Base-by-base conservation (phyloP, 148 eudicot genomes). In the Suaeda aralocaspica region DNA sequence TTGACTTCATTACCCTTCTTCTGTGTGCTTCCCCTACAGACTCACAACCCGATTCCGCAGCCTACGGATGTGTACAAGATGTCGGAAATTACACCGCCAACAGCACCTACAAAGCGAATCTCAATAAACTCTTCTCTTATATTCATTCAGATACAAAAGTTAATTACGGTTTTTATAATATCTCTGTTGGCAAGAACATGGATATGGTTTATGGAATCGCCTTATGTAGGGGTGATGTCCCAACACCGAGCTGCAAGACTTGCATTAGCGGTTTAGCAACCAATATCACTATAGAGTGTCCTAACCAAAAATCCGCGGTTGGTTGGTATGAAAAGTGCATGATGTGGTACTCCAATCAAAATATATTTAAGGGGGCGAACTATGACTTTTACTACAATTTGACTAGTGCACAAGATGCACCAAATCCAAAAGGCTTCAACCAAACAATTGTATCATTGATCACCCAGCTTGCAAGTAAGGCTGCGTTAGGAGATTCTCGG, bases 191-290 rank as follows among this genome's bases (percentile, higher is more conserved):
- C 56, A 48, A 80, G 24, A 42, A 58, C 26, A 16, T 77, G 4
- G 77, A 88, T 45, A 59, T 29, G 19, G 88, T 64, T 51, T 10
- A 86, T 41, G 83, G 76, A 2, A 33, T 82, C 31, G 86, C 74
- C 7, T 65, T 88, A 24, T 88, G 90, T 68, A 68, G 88, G 57
- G 90, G 78, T 15, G 93, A 88, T 57, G 19, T 77, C 14, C 30
- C 74, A 48, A 64, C 57, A 3, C 26, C 79, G 0, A 63, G 21
- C 36, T 85, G 89, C 73, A 79, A 70, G 10, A 44, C 61, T 0
- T 85, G 86, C 62, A 56, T 82, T 22, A 36, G 41, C 26, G 14
- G 49, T 28, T 66, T 82, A 1, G 60, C 76, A 1, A 44, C 44
- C 5, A 41, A 29, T 18, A 33, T 79, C 36, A 61, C 60, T 6